phyloP scores from a whole-genome alignment of 345 rosid species.

The Salix udensis region DNA sequence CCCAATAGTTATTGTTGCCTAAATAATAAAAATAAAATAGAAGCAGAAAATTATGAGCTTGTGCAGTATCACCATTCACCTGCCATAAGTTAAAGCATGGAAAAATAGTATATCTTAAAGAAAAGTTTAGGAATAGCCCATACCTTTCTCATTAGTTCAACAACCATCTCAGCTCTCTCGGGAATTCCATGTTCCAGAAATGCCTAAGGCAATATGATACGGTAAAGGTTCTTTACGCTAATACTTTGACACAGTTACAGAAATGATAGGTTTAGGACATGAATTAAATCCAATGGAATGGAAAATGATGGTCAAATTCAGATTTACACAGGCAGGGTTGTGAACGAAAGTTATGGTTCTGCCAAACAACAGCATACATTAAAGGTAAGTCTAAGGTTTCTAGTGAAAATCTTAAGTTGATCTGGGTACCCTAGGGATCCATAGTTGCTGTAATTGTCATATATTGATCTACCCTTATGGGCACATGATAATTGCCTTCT shows the following conservation, averaged over 20 bases:
- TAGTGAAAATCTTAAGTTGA: neutral
- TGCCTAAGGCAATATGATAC: slow-evolving; percentile 42
- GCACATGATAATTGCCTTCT: neutral
- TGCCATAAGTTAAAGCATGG: neutral
- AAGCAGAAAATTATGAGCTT: neutral
- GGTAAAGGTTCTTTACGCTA: slow-evolving; percentile 1
- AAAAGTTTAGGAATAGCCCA: neutral
- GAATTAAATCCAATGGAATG: neutral
- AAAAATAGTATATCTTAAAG: neutral
- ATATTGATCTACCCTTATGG: neutral
- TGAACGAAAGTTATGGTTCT: slow-evolving; percentile 68
- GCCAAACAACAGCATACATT: slow-evolving; percentile 74
- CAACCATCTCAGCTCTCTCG: slow-evolving; percentile 56
- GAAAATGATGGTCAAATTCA: neutral
- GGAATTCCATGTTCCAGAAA: slow-evolving; percentile 75
- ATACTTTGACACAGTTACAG: neutral
- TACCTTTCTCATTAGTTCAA: slow-evolving; percentile 68
- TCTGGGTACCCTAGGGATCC: neutral
- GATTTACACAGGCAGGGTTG: slow-evolving; percentile 42
- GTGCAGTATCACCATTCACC: neutral
- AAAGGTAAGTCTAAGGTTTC: slow-evolving; percentile 35
- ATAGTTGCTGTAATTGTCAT: neutral
- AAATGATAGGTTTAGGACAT: neutral
- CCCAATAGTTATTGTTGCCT: slow-evolving; percentile 85
- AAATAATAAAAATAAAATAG: slow-evolving; percentile 3